Base-by-base conservation (phyloP, 2,329 filamentous ascomycete genomes). In the Alternaria dauci region DNA sequence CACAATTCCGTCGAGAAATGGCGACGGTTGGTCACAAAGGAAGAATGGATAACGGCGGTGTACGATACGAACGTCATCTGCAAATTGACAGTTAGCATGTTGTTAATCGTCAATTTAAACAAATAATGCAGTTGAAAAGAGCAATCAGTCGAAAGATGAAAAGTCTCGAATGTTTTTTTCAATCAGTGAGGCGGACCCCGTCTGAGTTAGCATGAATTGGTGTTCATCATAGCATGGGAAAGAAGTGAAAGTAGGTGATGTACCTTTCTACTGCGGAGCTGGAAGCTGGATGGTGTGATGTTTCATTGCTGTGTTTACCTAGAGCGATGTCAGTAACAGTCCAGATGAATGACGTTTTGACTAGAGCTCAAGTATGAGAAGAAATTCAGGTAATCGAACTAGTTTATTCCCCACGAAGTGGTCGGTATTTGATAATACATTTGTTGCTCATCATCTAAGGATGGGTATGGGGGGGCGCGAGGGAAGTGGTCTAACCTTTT, bases 371-470 rank as follows among this genome's bases (percentile, higher is more conserved):
- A 26, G 14, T 30, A 30, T 59, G 63, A 23, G 65, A 57, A 51
- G 36, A 36, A 62, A 57, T 76, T 77, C 75, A 78, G 75, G 75
- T 78, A 78, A 78, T 77, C 74, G 75, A 77, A 77, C 75, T 72
- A 67, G 70, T 73, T 75, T 71, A 60, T 65, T 78, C 74, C 75
- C 73, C 75, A 76, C 63, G 62, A 60, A 63, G 66, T 68, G 66
- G 74, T 78, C 76, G 75, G 75, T 67, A 78, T 78, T 78, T 78
- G 75, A 78, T 78, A 76, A 74, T 78, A 77, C 68, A 65, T 70
- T 67, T 58, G 66, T 75, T 77, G 72, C 67, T 78, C 76, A 78
- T 78, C 75, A 72, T 75, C 62, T 65, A 50, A 71, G 39, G 32
- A 30, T 34, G 46, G 51, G 41, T 46, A 42, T 36, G 48, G 30